These are phyloP conservation scores for Coelastrella sp. DNA, from an alignment of 139 green algal genomes.

Conservation along the genomic window DNA sequence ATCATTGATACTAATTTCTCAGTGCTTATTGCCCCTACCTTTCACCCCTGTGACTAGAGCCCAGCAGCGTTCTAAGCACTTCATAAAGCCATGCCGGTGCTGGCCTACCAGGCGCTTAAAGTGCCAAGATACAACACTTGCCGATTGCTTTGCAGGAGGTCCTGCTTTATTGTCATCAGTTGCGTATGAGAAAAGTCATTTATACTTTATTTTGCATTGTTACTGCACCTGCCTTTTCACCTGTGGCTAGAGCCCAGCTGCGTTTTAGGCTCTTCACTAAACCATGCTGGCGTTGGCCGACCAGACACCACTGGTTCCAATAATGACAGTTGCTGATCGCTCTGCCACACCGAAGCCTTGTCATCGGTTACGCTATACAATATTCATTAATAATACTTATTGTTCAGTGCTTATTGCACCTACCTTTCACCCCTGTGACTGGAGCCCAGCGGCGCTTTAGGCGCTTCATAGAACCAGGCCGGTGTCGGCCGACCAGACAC, in stretches of 20 bases:
- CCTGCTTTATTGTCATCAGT: too few species aligned
- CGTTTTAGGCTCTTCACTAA: background rate
- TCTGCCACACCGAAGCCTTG: too few species aligned
- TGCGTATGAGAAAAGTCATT: too few species aligned
- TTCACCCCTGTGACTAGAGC: background rate
- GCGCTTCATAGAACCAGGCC: background rate
- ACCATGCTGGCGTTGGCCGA: slow-evolving; percentile 36
- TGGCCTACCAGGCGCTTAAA: background rate
- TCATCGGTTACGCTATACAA: too few species aligned
- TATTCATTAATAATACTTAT: background rate
- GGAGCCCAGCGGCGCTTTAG: background rate
- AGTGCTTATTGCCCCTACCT: background rate
- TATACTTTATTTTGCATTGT: too few species aligned
- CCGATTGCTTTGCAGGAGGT: too few species aligned
- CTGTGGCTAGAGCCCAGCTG: background rate
- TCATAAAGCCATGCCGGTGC: background rate
- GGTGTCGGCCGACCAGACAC: slow-evolving; percentile 51
- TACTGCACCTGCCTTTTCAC: background rate
- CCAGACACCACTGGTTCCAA: slow-evolving; percentile 62
- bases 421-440: background rate
- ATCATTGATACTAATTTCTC: too few species aligned
- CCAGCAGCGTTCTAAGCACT: too few species aligned
- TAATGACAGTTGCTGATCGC: too few species aligned
- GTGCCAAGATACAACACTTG: too few species aligned
- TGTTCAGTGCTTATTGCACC: background rate